Percentiles rank a stretch among this genome's conserved stretches.
Evolutionary conservation across 108 stramenopile genomes (phyloP).

Genomic region (Cyclotella baltica): DNA sequence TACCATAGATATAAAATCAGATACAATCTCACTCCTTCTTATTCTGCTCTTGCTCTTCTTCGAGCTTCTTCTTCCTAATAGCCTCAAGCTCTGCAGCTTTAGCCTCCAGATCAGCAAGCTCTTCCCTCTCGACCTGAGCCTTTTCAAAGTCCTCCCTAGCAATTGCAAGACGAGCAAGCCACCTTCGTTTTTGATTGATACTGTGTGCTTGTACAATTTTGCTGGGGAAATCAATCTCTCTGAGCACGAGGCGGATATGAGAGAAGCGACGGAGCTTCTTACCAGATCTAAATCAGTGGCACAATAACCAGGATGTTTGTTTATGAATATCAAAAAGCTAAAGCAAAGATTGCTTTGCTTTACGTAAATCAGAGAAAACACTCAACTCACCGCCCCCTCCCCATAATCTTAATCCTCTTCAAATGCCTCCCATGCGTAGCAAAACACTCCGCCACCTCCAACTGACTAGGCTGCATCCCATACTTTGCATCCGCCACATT

Average conservation of each 20-base stretch:
- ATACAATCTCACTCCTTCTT: background rate
- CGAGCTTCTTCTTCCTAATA: constrained; percentile 38
- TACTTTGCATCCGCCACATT: constrained; percentile 77
- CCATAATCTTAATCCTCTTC: constrained; percentile 81
- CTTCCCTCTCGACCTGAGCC: constrained; percentile 71
- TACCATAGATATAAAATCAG: too few species aligned
- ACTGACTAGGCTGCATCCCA: constrained; percentile 74
- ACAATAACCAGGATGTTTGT: background rate
- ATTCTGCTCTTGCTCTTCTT: constrained; percentile 20
- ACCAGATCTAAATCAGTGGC: constrained; percentile 50
- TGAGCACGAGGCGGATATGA: constrained; percentile 77
- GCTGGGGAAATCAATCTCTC: constrained; percentile 87
- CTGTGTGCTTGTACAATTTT: constrained; percentile 67
- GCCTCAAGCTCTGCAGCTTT: constrained; percentile 50
- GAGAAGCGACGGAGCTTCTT: constrained; percentile 68
- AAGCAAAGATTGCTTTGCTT: too few species aligned
- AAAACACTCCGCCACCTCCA: constrained; percentile 90
- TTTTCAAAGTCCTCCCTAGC: constrained; percentile 72
- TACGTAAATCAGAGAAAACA: background rate
- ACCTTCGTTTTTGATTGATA: constrained; percentile 76
- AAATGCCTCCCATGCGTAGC: constrained; percentile 76
- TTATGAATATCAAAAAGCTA: background rate
- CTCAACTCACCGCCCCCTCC: constrained; percentile 73
- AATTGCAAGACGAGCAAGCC: constrained; percentile 60
- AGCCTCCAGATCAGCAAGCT: constrained; percentile 64